A percentile compares a stretch with the other conserved stretches of the same genome.
These are phyloP conservation scores for Usnea hakonensis DNA, from an alignment of 495 filamentous ascomycete genomes.

Conservation along the genomic window DNA sequence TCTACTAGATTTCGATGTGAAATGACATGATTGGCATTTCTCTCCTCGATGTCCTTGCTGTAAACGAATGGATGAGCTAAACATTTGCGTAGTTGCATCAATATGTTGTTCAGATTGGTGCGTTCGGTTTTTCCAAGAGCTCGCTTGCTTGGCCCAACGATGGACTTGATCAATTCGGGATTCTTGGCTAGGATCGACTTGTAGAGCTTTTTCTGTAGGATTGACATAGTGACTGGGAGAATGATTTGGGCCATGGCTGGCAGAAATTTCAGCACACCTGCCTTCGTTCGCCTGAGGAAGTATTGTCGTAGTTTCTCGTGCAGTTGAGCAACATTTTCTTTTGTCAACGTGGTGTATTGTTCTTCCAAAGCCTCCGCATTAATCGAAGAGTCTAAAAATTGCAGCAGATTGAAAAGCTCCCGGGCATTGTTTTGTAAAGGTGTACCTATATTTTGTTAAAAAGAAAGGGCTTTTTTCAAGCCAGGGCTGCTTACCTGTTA, in stretches of 20 bases:
- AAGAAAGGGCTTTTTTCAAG: background rate
- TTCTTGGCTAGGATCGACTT: constrained; percentile 89
- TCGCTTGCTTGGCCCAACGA: constrained; percentile 52
- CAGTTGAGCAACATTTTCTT: constrained; percentile 69
- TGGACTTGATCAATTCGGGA: constrained; percentile 76
- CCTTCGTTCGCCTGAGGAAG: constrained; percentile 78
- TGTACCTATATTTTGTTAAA: constrained; percentile 59
- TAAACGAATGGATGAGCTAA: constrained; percentile 96
- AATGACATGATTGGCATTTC: constrained; percentile 39
- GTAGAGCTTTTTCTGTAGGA: constrained; percentile 88
- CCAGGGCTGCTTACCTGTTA: constrained; percentile 60
- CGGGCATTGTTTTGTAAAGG: constrained; percentile 92
- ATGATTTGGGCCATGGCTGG: constrained; percentile 93
- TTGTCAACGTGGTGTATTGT: constrained; percentile 64
- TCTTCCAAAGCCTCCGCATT: constrained; percentile 66
- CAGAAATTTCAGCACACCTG: constrained; percentile 77
- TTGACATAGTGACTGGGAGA: constrained; percentile 83
- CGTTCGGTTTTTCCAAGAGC: constrained; percentile 56
- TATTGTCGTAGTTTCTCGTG: constrained; percentile 82
- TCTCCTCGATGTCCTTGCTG: constrained; percentile 80
- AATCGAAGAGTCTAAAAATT: constrained; percentile 71
- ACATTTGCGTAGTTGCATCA: constrained; percentile 92
- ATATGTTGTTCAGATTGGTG: constrained; percentile 79
- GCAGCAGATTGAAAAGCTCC: constrained; percentile 90
- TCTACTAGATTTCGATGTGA: constrained; percentile 77